Conservation (phyloP, 305 asterid species). For the Rubia occidens region DNA sequence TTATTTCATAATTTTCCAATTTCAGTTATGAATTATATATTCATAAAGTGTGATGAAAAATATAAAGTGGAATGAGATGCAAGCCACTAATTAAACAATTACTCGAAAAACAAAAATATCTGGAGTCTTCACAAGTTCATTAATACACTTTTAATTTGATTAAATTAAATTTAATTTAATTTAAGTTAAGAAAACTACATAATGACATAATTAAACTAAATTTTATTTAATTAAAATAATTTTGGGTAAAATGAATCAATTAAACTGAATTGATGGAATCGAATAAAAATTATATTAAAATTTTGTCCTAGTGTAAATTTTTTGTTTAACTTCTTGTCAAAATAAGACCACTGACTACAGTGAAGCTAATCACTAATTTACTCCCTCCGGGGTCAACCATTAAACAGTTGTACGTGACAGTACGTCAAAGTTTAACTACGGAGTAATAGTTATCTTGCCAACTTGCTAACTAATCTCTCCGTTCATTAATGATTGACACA, state of each 20-base stretch:
- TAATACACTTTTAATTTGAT: no score
- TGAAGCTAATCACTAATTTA: background rate
- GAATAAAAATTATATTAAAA: no score
- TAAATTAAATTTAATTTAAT: no score
- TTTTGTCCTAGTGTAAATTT: background rate
- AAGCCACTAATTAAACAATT: no score
- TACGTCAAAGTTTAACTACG: conserved; percentile 12
- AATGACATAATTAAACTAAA: no score
- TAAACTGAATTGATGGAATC: no score
- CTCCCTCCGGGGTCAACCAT: background rate
- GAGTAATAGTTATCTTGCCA: background rate
- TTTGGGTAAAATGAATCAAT: no score
- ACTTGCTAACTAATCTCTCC: background rate
- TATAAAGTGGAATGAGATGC: no score
- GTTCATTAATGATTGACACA: no score
- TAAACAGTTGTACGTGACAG: background rate
- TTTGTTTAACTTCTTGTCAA: background rate
- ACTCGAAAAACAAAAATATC: background rate
- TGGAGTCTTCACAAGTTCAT: background rate
- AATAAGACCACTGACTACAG: background rate
- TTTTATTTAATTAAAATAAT: no score
- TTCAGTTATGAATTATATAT: background rate
- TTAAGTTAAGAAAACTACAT: no score
- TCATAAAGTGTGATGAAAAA: no score
- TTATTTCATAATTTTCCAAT: background rate